Evolutionary conservation across 768 basidiomycete species (phyloP).

Genomic region (Russula virescens): DNA sequence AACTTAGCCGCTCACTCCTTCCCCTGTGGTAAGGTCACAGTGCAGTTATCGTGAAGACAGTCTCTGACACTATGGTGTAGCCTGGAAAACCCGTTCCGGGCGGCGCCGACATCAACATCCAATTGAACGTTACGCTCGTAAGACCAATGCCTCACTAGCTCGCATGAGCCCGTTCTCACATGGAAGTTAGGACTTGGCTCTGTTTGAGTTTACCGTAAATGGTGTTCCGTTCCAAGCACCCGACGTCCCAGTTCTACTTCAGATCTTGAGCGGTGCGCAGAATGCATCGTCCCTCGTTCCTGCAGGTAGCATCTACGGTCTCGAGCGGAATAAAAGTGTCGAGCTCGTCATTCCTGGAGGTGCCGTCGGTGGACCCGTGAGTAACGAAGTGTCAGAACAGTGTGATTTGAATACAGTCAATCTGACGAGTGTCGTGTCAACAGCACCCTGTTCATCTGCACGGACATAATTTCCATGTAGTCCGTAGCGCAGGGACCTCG

Average conservation of each 20-base stretch:
- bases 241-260: conserved; percentile 13
- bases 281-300: conserved; percentile 6
- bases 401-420: neutral
- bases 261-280: conserved; percentile 13
- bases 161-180: neutral
- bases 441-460: conserved; percentile 19
- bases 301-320: conserved; percentile 9
- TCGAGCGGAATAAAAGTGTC: conserved; percentile 9
- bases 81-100: conserved; percentile 11
- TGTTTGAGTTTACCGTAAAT: neutral
- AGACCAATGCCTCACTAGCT: conserved; percentile 24
- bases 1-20: neutral
- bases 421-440: neutral
- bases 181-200: neutral
- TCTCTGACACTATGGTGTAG: neutral
- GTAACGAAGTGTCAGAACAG: neutral
- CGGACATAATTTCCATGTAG: conserved; percentile 23
- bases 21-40: neutral
- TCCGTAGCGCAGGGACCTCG: conserved; percentile 24
- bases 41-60: neutral
- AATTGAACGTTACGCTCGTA: neutral
- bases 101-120: conserved; percentile 21
- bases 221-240: conserved; percentile 1
- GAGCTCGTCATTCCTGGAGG: conserved; percentile 12
- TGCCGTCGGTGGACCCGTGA: neutral